Conservation (phyloP, 2,329 filamentous ascomycete genomes). For the Aspergillus persii region DNA sequence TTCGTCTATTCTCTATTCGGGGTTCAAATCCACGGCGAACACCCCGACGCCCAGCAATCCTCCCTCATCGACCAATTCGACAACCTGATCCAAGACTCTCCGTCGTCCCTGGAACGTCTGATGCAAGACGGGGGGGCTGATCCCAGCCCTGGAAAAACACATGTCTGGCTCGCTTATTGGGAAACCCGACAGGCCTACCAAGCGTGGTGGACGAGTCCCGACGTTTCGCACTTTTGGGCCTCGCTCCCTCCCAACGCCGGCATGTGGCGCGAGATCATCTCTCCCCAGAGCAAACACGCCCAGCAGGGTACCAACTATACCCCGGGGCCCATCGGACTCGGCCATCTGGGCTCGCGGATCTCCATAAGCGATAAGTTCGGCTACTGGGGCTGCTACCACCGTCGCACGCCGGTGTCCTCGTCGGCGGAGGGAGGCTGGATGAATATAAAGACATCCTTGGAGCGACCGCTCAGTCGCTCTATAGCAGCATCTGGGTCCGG, state of each 20-base stretch:
- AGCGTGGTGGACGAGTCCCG: conserved; percentile 13
- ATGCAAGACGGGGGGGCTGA: conserved; percentile 20
- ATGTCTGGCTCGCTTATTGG: conserved; percentile 18
- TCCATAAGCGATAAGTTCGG: conserved; percentile 10
- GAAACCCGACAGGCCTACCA: conserved; percentile 3
- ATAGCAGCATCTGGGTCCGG: background rate
- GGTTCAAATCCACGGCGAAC: background rate
- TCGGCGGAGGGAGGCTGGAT: too few species aligned
- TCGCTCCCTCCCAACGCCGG: conserved; percentile 12
- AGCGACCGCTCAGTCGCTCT: too few species aligned
- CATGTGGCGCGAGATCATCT: conserved; percentile 17
- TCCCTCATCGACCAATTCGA: background rate
- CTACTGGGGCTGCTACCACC: conserved; percentile 20
- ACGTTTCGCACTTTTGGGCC: conserved; percentile 14
- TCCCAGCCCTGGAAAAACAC: background rate
- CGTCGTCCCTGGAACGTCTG: conserved; percentile 7
- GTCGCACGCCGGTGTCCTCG: conserved; percentile 4
- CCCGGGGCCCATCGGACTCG: conserved; percentile 2
- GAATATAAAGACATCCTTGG: too few species aligned
- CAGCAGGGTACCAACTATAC: conserved; percentile 14
- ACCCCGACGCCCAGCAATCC: background rate
- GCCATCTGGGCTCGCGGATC: conserved; percentile 4
- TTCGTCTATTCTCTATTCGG: conserved; percentile 8
- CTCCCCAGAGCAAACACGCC: conserved; percentile 2
- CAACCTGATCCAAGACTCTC: conserved; percentile 3